A percentile compares a stretch with the other conserved stretches of the same genome.
Conservation (phyloP, 2,329 filamentous ascomycete genomes). For the Penicillium sp. region DNA sequence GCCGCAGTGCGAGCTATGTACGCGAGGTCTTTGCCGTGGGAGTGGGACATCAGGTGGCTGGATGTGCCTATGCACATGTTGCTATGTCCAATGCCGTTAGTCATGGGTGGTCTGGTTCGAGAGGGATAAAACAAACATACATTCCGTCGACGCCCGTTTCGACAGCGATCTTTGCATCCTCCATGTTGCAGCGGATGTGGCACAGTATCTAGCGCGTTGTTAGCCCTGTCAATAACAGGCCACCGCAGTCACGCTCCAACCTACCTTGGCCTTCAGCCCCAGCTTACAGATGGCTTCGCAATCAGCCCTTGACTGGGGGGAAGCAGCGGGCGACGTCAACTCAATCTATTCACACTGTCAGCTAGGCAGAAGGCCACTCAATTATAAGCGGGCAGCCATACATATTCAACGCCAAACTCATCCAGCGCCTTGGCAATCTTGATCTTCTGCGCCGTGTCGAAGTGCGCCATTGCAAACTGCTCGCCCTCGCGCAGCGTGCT, state of each 20-base stretch:
- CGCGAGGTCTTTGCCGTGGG: slow-evolving; percentile 87
- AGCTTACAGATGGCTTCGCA: slow-evolving; percentile 94
- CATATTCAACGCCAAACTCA: slow-evolving; percentile 86
- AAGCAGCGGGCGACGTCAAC: slow-evolving; percentile 82
- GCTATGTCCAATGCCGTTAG: slow-evolving; percentile 30
- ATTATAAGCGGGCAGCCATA: slow-evolving; percentile 44
- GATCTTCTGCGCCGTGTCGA: slow-evolving; percentile 80
- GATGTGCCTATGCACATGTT: slow-evolving; percentile 86
- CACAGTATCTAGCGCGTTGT: slow-evolving; percentile 54
- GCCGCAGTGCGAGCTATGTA: slow-evolving; percentile 83
- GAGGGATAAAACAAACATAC: slow-evolving; percentile 45
- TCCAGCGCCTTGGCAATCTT: slow-evolving; percentile 75
- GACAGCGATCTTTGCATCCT: slow-evolving; percentile 80
- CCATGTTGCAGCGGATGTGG: slow-evolving; percentile 83
- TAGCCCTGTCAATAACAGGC: slow-evolving; percentile 11
- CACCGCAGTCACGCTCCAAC: slow-evolving; percentile 8
- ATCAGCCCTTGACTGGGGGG: slow-evolving; percentile 81
- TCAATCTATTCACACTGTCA: slow-evolving; percentile 64
- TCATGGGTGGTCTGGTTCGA: background rate
- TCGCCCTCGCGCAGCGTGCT: slow-evolving; percentile 80
- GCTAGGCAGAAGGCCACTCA: background rate
- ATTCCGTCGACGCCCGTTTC: slow-evolving; percentile 83
- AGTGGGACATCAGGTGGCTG: slow-evolving; percentile 80
- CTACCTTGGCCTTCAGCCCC: slow-evolving; percentile 75
- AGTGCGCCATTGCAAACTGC: slow-evolving; percentile 69